Evolutionary conservation across 2,329 filamentous ascomycete genomes (phyloP).

Genomic region (Podosphaera xanthii): DNA sequence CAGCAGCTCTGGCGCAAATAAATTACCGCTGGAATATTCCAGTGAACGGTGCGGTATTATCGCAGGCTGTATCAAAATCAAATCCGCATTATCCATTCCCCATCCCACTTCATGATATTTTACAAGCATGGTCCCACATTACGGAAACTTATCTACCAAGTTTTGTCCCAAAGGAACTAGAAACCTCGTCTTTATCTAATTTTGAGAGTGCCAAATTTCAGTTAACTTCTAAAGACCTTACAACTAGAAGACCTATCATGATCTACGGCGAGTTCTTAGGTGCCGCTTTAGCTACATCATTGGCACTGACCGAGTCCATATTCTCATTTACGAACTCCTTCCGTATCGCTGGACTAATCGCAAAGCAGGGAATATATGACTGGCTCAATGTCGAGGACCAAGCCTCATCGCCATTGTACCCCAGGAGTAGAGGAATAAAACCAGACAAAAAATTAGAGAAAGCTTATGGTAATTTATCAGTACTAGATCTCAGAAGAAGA

Average conservation of each 20-base stretch:
- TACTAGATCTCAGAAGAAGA: conserved; percentile 18
- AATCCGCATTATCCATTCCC: conserved; percentile 23
- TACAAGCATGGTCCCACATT: conserved; percentile 24
- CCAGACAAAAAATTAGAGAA: background rate
- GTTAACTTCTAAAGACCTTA: conserved; percentile 6
- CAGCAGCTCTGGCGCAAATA: conserved; percentile 28
- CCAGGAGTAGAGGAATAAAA: no score
- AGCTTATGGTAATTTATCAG: conserved; percentile 5
- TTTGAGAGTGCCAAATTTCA: conserved; percentile 14
- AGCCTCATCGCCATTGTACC: background rate
- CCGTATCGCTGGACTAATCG: conserved; percentile 27
- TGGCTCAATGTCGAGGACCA: conserved; percentile 36
- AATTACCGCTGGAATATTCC: conserved; percentile 32
- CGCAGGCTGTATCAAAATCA: conserved; percentile 2
- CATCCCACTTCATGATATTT: conserved; percentile 30
- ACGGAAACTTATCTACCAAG: conserved; percentile 6
- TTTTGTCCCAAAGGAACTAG: background rate
- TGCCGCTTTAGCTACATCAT: conserved; percentile 30
- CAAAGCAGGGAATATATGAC: conserved; percentile 38
- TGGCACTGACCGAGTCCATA: conserved; percentile 32
- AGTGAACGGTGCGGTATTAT: conserved; percentile 1
- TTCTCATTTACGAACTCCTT: conserved; percentile 17
- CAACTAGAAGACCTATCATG: conserved; percentile 9
- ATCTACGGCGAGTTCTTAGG: conserved; percentile 35
- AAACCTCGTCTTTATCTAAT: background rate